Conservation (phyloP, 2,329 filamentous ascomycete species). For the Pyricularia sp. region DNA sequence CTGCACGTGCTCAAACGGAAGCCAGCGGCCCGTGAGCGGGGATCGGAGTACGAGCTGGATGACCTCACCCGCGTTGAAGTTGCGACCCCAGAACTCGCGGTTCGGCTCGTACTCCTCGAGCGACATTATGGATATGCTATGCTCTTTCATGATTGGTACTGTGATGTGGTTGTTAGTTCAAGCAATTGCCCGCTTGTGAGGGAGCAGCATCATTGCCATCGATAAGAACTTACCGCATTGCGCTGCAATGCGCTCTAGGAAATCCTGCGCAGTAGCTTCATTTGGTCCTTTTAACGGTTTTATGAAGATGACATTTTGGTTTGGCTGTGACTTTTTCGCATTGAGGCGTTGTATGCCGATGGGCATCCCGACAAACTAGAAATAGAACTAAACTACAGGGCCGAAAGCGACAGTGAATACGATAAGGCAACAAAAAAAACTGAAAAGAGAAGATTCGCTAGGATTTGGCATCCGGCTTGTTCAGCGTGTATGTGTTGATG, state of each 20-base stretch:
- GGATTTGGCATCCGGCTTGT: background rate
- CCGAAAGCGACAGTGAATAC: background rate
- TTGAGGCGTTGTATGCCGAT: conserved; percentile 74
- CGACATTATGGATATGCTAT: conserved; percentile 55
- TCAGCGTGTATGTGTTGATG: no score
- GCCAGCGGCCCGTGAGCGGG: conserved; percentile 54
- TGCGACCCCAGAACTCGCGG: conserved; percentile 73
- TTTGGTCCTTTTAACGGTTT: conserved; percentile 62
- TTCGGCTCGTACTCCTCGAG: conserved; percentile 80
- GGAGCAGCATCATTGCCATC: background rate
- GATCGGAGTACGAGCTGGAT: conserved; percentile 76
- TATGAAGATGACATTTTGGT: conserved; percentile 75
- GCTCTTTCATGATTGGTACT: conserved; percentile 61
- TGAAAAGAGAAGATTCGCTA: background rate
- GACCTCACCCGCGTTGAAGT: conserved; percentile 84
- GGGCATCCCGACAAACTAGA: conserved; percentile 46
- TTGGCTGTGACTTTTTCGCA: conserved; percentile 63
- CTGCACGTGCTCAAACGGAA: conserved; percentile 76
- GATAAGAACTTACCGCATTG: conserved; percentile 51
- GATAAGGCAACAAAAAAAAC: background rate
- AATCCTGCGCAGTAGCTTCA: conserved; percentile 55
- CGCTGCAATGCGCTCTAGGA: conserved; percentile 68
- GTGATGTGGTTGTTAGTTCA: background rate
- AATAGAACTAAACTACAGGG: no score
- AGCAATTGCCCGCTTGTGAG: background rate